A percentile compares a stretch with the other conserved stretches of the same genome.
These are phyloP conservation scores for Cardamine chenopodiifolia DNA, from an alignment of 345 rosid genomes.

Conservation along the genomic window DNA sequence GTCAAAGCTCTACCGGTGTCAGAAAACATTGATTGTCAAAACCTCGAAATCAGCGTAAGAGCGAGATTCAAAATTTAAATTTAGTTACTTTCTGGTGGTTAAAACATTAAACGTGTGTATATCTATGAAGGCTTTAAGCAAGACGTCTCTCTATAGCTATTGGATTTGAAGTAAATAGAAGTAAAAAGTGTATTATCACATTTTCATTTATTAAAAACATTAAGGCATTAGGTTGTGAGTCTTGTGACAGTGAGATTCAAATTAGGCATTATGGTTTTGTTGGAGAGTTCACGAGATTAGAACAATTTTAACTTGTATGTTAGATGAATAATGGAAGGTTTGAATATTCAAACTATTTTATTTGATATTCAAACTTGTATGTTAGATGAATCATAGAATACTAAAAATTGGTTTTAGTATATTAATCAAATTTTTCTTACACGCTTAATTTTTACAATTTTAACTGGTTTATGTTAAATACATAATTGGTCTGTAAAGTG, in stretches of 20 bases:
- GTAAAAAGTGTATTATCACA: constrained; percentile 9
- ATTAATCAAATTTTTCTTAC: background rate
- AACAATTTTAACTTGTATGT: background rate
- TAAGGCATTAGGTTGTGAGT: background rate
- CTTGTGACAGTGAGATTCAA: background rate
- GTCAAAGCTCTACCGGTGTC: no score
- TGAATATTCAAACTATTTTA: background rate
- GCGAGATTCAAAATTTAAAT: no score
- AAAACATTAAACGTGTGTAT: no score
- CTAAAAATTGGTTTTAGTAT: no score
- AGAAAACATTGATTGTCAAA: no score
- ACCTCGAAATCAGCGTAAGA: no score
- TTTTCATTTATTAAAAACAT: constrained; percentile 24
- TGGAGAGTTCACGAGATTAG: background rate
- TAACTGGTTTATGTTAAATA: background rate
- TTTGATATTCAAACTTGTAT: no score
- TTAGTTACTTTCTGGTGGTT: no score
- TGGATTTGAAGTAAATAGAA: no score
- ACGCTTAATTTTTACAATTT: background rate
- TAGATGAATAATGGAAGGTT: background rate
- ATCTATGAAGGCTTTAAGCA: no score
- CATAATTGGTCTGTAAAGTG: background rate
- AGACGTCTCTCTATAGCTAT: no score
- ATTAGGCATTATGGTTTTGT: constrained; percentile 3
- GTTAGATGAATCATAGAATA: no score